A percentile compares a stretch with the other conserved stretches of the same genome.
Evolutionary conservation across 164 flowering plant genomes (phyloP).

Genomic region (Macadamia integrifolia): DNA sequence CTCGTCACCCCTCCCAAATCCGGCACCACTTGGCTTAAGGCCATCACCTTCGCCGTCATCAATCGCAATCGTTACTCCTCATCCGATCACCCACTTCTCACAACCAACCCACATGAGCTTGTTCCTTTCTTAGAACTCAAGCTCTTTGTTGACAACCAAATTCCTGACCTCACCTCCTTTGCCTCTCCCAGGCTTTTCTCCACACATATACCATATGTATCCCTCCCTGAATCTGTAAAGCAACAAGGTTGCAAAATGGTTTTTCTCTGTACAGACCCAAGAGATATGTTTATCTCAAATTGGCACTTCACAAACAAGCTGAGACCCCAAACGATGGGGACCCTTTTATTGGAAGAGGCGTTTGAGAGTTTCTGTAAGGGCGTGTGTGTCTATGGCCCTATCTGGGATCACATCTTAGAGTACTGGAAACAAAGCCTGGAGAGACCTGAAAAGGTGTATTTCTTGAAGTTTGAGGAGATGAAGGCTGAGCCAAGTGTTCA

Average conservation of each 20-base stretch:
- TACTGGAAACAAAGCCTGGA: slow-evolving; percentile 10
- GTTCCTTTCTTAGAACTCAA: slow-evolving; percentile 8
- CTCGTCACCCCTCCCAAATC: background rate
- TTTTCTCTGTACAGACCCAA: slow-evolving; percentile 13
- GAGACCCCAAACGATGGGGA: background rate
- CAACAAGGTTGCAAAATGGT: slow-evolving; percentile 1
- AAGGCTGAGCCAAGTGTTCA: background rate
- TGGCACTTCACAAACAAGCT: slow-evolving; percentile 15
- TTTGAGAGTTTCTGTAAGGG: slow-evolving; percentile 19
- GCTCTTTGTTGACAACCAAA: background rate
- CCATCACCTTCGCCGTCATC: background rate
- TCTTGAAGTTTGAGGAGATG: slow-evolving; percentile 10
- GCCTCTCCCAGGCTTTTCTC: slow-evolving; percentile 2
- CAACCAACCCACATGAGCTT: slow-evolving; percentile 5
- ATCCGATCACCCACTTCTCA: background rate
- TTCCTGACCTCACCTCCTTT: background rate
- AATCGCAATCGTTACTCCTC: background rate
- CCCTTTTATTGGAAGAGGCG: slow-evolving; percentile 9
- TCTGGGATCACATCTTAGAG: slow-evolving; percentile 5
- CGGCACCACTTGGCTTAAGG: background rate
- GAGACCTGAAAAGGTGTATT: background rate
- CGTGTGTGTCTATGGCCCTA: slow-evolving; percentile 3
- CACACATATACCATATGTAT: slow-evolving; percentile 10
- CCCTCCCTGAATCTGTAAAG: slow-evolving; percentile 5
- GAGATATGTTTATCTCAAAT: slow-evolving; percentile 11